These are phyloP conservation scores for Cucumis cinereus DNA, from an alignment of 306 rosid species.

Conservation along the genomic window DNA sequence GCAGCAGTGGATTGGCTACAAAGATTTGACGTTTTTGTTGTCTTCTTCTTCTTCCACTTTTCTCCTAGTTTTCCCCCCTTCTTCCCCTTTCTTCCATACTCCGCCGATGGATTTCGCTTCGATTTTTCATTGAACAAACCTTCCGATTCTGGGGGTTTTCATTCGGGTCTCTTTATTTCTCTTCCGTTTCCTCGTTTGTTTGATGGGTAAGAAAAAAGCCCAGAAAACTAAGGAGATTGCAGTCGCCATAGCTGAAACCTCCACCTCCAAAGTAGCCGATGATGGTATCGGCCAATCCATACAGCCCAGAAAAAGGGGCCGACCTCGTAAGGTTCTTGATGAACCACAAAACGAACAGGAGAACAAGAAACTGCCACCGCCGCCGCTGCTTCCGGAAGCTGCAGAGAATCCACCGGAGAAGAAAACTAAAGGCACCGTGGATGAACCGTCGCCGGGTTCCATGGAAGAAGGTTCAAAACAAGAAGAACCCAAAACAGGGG, in stretches of 20 bases:
- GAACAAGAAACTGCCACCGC: not conserved
- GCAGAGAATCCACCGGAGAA: constrained; percentile 20
- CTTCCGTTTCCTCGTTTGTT: not conserved
- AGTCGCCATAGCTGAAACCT: constrained; percentile 71
- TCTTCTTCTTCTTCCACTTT: not conserved
- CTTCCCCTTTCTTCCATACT: not conserved
- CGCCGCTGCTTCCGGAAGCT: not conserved
- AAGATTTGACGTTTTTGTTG: not conserved
- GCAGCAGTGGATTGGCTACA: not conserved
- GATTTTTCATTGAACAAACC: not conserved
- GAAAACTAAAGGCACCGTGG: constrained; percentile 14
- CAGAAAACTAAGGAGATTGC: constrained; percentile 66
- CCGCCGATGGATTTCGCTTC: not conserved
- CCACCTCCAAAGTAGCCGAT: constrained; percentile 27
- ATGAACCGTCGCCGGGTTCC: constrained; percentile 7
- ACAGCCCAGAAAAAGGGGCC: constrained; percentile 65
- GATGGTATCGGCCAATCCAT: constrained; percentile 18
- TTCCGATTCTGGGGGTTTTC: not conserved
- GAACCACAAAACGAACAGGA: constrained; percentile 13
- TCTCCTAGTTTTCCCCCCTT: not conserved
- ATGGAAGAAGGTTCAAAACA: constrained; percentile 17
- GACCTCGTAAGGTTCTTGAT: constrained; percentile 62
- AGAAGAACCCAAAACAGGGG: constrained; percentile 12
- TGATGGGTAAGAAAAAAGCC: constrained; percentile 71
- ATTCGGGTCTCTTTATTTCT: not conserved